Conservation (phyloP, 495 filamentous ascomycete species). For the Neurospora sp. region DNA sequence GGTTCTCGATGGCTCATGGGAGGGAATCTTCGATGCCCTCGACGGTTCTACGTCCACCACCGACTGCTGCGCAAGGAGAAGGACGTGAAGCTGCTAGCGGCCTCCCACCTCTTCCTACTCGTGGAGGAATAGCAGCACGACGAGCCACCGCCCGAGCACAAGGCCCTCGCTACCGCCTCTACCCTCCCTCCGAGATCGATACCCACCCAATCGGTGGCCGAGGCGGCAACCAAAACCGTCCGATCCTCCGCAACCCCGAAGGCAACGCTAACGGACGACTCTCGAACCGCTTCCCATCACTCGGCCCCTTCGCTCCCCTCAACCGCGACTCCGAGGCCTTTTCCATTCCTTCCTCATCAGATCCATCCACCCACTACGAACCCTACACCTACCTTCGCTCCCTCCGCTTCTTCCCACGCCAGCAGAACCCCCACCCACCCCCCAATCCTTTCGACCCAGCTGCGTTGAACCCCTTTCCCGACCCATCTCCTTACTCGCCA, state of each 20-base stretch:
- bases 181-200: not conserved
- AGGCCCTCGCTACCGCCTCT: not conserved
- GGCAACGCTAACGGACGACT: not conserved
- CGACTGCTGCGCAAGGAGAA: not conserved
- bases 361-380: not conserved
- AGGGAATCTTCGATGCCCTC: not conserved
- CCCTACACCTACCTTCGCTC: conserved; percentile 15
- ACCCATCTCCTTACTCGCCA: not conserved
- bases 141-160: not conserved
- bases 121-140: not conserved
- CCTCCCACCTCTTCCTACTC: not conserved
- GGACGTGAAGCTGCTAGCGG: not conserved
- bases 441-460: not conserved
- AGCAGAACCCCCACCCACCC: not conserved
- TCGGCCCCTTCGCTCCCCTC: not conserved
- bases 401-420: conserved; percentile 3
- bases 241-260: not conserved
- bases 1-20: not conserved
- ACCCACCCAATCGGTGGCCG: not conserved
- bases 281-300: not conserved
- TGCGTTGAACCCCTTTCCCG: not conserved
- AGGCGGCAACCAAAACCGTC: not conserved
- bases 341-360: not conserved
- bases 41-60: not conserved
- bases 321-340: not conserved